These are phyloP conservation scores for Talaromyces piceae DNA, from an alignment of 2,329 filamentous ascomycete genomes.

Conservation along the genomic window DNA sequence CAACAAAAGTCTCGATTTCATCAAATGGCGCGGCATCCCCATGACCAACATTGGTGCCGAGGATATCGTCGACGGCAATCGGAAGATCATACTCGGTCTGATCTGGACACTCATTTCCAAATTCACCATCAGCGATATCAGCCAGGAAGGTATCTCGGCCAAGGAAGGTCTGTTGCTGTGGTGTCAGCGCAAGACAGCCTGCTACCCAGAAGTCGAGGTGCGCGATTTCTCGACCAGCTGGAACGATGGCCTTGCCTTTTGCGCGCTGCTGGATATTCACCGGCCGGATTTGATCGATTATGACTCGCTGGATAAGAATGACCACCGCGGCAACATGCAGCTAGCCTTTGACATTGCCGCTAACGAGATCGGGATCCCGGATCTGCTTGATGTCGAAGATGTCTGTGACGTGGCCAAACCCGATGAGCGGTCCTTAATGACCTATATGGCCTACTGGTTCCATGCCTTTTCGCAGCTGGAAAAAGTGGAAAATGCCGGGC, in stretches of 20 bases:
- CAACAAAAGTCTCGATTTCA: slow-evolving; percentile 88
- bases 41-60: slow-evolving; percentile 98
- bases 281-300: slow-evolving; percentile 96
- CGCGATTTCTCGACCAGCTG: slow-evolving; percentile 91
- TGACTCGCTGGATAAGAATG: slow-evolving; percentile 84
- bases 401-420: slow-evolving; percentile 94
- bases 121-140: slow-evolving; percentile 98
- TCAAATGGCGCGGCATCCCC: slow-evolving; percentile 83
- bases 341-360: slow-evolving; percentile 93
- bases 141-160: slow-evolving; percentile 92
- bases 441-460: slow-evolving; percentile 99
- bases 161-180: slow-evolving; percentile 92
- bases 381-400: slow-evolving; percentile 93
- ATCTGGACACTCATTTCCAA: slow-evolving; percentile 98
- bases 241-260: slow-evolving; percentile 97
- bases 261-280: slow-evolving; percentile 92
- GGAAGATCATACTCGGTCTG: slow-evolving; percentile 92
- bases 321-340: slow-evolving; percentile 96
- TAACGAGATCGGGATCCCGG: slow-evolving; percentile 94
- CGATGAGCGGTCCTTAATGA: slow-evolving; percentile 96
- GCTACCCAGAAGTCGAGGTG: slow-evolving; percentile 94
- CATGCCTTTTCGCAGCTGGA: slow-evolving; percentile 99
- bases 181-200: slow-evolving; percentile 98
- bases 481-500: slow-evolving; percentile 92
- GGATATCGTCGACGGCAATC: slow-evolving; percentile 95